Conservation (phyloP, 306 rosid species). For the Potentilla sterilis region DNA sequence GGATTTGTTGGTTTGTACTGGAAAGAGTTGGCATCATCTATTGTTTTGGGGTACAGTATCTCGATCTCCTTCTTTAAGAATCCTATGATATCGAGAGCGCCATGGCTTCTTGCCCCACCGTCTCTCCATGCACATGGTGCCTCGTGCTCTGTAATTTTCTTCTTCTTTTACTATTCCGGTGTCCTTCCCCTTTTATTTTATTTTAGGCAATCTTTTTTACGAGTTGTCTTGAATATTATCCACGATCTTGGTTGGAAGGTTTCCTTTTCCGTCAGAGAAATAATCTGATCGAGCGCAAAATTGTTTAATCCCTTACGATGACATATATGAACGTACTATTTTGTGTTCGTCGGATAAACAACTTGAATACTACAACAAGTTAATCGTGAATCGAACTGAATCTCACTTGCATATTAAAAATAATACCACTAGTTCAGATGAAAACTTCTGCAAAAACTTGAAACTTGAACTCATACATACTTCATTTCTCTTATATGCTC, state of each 20-base stretch:
- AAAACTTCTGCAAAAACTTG: too few relatives aligned
- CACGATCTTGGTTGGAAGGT: background rate
- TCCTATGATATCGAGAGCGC: constrained; percentile 12
- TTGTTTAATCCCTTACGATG: background rate
- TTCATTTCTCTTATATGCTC: too few relatives aligned
- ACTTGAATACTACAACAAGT: too few relatives aligned
- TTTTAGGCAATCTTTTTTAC: background rate
- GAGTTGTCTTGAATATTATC: background rate
- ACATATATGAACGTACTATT: background rate
- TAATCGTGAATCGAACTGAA: too few relatives aligned
- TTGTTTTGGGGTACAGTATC: background rate
- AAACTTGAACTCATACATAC: too few relatives aligned
- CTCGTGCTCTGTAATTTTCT: constrained; percentile 19
- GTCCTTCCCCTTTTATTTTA: background rate
- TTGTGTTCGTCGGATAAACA: too few relatives aligned
- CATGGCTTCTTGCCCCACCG: constrained; percentile 4
- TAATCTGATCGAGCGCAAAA: background rate
- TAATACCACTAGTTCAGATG: too few relatives aligned
- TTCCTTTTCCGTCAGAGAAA: background rate
- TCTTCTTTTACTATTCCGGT: background rate
- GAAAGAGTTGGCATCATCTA: constrained; percentile 28
- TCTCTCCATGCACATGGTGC: constrained; percentile 41
- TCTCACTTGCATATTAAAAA: too few relatives aligned
- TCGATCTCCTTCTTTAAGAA: constrained; percentile 11
- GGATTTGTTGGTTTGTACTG: background rate